Base-by-base conservation (phyloP, 108 stramenopile genomes). In the Cyclostephanos tholiformis region DNA sequence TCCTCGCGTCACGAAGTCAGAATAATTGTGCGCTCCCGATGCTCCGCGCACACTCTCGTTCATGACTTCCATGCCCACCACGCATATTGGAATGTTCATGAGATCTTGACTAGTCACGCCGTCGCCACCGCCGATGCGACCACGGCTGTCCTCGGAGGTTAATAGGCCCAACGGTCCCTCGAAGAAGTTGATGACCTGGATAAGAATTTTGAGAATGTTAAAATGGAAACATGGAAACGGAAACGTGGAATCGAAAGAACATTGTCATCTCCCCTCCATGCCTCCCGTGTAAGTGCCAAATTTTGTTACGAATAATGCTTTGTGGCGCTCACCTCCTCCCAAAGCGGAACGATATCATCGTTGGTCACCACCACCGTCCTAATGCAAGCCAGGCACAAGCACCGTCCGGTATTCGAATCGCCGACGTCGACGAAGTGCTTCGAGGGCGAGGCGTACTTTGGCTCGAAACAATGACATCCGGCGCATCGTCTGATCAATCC, bases 391-490 rank as follows among this genome's bases (percentile, higher is more conserved):
- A 77, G 64, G 63, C 90, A 91, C 2, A 90, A 80, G 57, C 87
- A 88, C n/a, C 87, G 85, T 30, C 74, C 84, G 5, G 67, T 63
- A 39, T 74, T 38, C 48, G 63, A 64, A 69, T 90, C 89, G 38
- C 81, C 76, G 13, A 90, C 67, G 65, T 90, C 85, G 27, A 84
- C 74, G 74, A 90, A 90, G 41, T 84, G 85, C 32, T 77, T 78
- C 23, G 73, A 56, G 2, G 61, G 43, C 12, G 52, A 53, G 14
- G 76, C 71, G 30, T 61, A 68, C 13, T 73, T 46, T 6, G 89
- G 89, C 62, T 90, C 89, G 49, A 88, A 90, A 57, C 89, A 74
- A 71, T 86, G 86, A 51, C 89, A 90, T 10, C 89, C 87, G 4
- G 89, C 79, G 43, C 89, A 90, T 25, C 85, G 76, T n/a, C 87